phyloP scores from a whole-genome alignment of 2,329 filamentous ascomycete genomes.

The Ilyonectria sp. region DNA sequence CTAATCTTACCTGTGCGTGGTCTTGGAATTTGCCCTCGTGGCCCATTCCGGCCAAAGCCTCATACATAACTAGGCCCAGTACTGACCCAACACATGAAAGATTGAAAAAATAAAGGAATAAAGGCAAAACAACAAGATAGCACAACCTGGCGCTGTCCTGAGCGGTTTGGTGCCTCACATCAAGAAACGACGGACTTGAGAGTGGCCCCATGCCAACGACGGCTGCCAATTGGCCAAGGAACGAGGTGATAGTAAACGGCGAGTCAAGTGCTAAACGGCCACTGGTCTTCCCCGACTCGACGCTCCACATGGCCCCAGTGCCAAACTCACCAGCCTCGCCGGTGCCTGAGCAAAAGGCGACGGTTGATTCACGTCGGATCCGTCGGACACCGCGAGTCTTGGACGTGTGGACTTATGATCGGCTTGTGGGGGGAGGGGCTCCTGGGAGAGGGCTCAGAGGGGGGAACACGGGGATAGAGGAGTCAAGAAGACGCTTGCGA shows the following conservation, averaged over 20 bases:
- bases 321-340: slow-evolving; percentile 6
- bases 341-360: slow-evolving; percentile 3
- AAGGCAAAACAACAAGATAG: slow-evolving; percentile 6
- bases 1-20: slow-evolving; percentile 17
- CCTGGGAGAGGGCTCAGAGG: neutral
- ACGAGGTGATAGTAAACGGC: slow-evolving; percentile 26
- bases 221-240: slow-evolving; percentile 18
- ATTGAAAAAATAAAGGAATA: slow-evolving; percentile 6
- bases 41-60: slow-evolving; percentile 12
- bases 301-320: slow-evolving; percentile 6
- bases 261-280: slow-evolving; percentile 17
- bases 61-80: neutral
- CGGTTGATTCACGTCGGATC: slow-evolving; percentile 18
- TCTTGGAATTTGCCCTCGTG: slow-evolving; percentile 16
- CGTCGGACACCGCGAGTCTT: neutral
- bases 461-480: neutral
- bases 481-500: slow-evolving; percentile 5
- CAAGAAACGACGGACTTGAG: slow-evolving; percentile 3
- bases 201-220: neutral
- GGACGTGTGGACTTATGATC: slow-evolving; percentile 6
- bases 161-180: slow-evolving; percentile 1
- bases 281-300: slow-evolving; percentile 8
- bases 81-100: neutral
- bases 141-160: neutral
- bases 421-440: neutral